Conservation (phyloP, 2,329 filamentous ascomycete genomes). For the Fonsecaea nubica region DNA sequence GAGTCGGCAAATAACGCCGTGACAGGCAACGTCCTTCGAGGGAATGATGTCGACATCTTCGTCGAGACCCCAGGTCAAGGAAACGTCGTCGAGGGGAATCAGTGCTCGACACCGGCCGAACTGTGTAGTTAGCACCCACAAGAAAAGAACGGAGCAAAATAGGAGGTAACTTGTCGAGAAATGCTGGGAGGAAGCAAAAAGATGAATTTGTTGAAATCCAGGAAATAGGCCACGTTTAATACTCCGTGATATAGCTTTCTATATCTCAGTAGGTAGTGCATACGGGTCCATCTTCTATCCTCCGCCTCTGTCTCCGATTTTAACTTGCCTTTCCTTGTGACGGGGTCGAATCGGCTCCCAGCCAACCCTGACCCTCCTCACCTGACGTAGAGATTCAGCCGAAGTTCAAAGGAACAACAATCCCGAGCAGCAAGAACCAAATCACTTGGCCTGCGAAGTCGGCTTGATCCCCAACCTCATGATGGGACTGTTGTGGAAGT, state of each 20-base stretch:
- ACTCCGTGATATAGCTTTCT: too few relatives aligned
- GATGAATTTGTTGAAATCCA: too few relatives aligned
- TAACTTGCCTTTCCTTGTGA: too few relatives aligned
- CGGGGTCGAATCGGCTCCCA: too few relatives aligned
- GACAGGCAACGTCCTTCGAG: conserved; percentile 22
- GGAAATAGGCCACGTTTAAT: too few relatives aligned
- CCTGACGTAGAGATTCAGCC: neutral
- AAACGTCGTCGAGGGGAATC: conserved; percentile 30
- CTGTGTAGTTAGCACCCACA: conserved; percentile 17
- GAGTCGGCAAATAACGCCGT: conserved; percentile 21
- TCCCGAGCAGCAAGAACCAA: too few relatives aligned
- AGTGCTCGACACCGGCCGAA: conserved; percentile 28
- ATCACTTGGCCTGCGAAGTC: neutral
- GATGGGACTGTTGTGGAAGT: conserved; percentile 33
- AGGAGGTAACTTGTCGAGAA: too few relatives aligned
- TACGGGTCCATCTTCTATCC: too few relatives aligned
- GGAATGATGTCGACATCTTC: conserved; percentile 32
- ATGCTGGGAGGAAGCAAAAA: neutral
- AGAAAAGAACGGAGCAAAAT: neutral
- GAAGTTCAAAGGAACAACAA: neutral
- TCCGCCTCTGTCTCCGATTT: too few relatives aligned
- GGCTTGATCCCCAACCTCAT: conserved; percentile 36
- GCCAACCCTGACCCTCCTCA: too few relatives aligned
- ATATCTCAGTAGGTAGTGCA: too few relatives aligned
- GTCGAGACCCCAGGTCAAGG: conserved; percentile 28